Conservation (phyloP, 2,329 filamentous ascomycete genomes). For the Pseudogymnoascus sp. region DNA sequence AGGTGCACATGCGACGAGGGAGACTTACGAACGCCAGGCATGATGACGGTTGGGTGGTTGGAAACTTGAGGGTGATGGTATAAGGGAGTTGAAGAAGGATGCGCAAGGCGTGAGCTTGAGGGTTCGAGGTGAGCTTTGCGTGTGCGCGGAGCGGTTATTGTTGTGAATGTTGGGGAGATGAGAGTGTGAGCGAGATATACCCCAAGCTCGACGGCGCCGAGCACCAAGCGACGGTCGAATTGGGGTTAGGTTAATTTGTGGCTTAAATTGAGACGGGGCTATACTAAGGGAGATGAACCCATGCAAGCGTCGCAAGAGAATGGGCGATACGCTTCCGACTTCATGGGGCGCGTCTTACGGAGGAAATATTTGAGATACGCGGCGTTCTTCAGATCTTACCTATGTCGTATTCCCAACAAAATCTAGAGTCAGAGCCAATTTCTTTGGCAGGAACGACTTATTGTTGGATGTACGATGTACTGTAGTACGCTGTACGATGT, state of each 20-base stretch:
- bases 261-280: constrained; percentile 5
- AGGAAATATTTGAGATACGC: not conserved
- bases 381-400: not conserved
- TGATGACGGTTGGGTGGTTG: constrained; percentile 17
- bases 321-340: not conserved
- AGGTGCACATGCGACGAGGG: constrained; percentile 1
- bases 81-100: not conserved
- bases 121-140: not conserved
- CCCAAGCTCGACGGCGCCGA: constrained; percentile 2
- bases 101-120: not conserved
- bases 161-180: constrained; percentile 5
- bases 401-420: not conserved
- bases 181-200: constrained; percentile 1
- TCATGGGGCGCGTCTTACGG: not conserved
- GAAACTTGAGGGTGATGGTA: not conserved
- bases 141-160: not conserved
- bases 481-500: not conserved
- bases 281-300: not conserved
- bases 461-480: not conserved
- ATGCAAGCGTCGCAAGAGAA: not conserved
- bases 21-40: constrained; percentile 28
- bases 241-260: constrained; percentile 5
- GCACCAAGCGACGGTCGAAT: not conserved
- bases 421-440: not conserved
- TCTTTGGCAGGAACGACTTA: not conserved